Base-by-base conservation (phyloP, 169 alveolate species). In the Cryptosporidium ubiquitum region DNA sequence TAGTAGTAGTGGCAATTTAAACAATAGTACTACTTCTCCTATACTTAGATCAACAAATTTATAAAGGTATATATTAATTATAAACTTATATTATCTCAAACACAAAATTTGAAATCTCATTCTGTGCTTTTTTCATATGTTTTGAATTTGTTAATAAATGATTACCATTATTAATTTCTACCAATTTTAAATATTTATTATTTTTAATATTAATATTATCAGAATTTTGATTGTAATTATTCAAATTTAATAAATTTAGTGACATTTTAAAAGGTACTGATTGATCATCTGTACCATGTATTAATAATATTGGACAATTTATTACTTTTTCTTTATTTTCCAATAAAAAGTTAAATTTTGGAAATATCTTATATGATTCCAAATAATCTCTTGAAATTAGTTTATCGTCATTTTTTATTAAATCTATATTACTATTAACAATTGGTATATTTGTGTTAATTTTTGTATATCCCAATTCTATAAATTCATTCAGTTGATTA, bases 231-330 rank as follows among this genome's bases (percentile, higher is more conserved):
- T 16, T 12, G 29, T 73, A 12, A 12, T 23, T 64, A 44, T 79
- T 79, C 6, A 79, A 64, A 29, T 64, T 39, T 40, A 79, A 16
- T 14, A 79, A 42, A 61, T 79, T 79, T 14, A 61, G 14, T 9
- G 89, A 58, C 89, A 79, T 79, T 10, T 79, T 14, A 42, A 40
- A 79, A 60, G 89, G 89, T 23, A 79, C 89, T 5, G 33, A 44
- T 9, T 39, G 44, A 35, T 79, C 89, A 35, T 64, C 75, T 1
- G 89, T 79, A 49, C 89, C 89, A n/a, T 79, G 89, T 40, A 79
- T 64, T 39, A 79, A 52, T 58, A 79, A 44, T 23, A 42, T 61
- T 40, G 89, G 89, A 35, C n/a, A 29, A 40, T 79, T 58, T 1
- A 58, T 18, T 1, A 55, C 52, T 14, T 37, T 58, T 52, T 73